Evolutionary conservation across 2,329 filamentous ascomycete species (phyloP), one percentile per base, ranked within the genome.

Genomic region (Boeremia lycopersici): DNA sequence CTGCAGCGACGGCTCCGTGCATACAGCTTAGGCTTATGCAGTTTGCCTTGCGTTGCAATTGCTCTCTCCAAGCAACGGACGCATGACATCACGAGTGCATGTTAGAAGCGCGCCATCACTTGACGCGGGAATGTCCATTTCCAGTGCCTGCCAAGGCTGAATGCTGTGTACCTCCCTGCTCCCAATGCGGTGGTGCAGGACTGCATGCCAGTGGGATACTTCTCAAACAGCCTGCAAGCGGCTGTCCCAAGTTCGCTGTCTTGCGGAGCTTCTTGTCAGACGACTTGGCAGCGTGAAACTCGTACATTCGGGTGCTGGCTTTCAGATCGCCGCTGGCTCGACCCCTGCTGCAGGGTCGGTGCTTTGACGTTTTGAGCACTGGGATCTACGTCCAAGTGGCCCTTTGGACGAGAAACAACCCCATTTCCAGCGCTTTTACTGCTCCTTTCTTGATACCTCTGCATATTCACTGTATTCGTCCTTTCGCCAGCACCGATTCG

Each of bases 361-460:
- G 62, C 58, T 61, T 66, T 61, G 60, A 56, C 65, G 62, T 60
- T 67, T 63, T 59, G 57, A 59, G 46, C 36, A 38, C 53, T 53
- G 45, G 56, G 39, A 58, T 60, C 52, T 53, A 53, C 59, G 39
- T 57, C 47, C 49, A 56, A 51, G 55, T 56, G 52, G 48, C 53
- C 57, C 55, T 49, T 53, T 51, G 15, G 42, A 57, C 57, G 47
- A 60, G 45, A 43, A 45, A 48, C 48, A 53, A 61, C 43, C 48
- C 48, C 46, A 46, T 35, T 40, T 41, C 30, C 34, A 45, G 41
- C 31, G 13, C 50, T 39, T 43, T 46, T 50, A 26, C 47, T 30
- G 33, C 33, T 36, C 45, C 26, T 31, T 47, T 49, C 51, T 51
- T 34, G 40, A 42, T 50, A 50, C 36, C 47, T 36, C 42, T 38